Evolutionary conservation across 2,329 filamentous ascomycete species (phyloP).

Genomic region (Balansia obtecta): DNA sequence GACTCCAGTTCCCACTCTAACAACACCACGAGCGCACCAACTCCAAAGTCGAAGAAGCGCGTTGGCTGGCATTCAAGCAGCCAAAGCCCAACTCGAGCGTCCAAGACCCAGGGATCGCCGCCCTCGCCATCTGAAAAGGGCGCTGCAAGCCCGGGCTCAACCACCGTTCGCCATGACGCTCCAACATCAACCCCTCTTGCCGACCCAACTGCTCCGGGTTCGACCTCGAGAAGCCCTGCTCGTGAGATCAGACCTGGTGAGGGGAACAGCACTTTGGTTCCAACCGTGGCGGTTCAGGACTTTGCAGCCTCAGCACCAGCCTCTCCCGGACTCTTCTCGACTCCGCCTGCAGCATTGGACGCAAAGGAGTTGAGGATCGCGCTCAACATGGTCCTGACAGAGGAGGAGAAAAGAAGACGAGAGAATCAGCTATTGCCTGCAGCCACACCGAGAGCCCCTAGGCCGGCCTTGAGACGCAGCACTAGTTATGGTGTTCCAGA

Average conservation of each 20-base stretch:
- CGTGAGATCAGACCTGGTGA: neutral
- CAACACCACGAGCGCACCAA: conserved; percentile 13
- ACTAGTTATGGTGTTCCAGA: conserved; percentile 29
- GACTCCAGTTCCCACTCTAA: conserved; percentile 14
- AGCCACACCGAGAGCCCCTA: conserved; percentile 13
- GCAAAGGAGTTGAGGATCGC: conserved; percentile 25
- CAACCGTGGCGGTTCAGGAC: neutral
- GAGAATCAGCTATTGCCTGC: conserved; percentile 6
- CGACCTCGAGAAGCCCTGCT: neutral
- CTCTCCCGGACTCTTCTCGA: conserved; percentile 11
- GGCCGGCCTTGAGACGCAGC: conserved; percentile 28
- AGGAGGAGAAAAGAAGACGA: conserved; percentile 13
- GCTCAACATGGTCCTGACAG: conserved; percentile 25
- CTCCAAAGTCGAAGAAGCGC: conserved; percentile 27
- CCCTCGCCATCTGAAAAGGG: conserved; percentile 4
- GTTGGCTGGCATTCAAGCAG: conserved; percentile 25
- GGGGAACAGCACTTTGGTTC: neutral
- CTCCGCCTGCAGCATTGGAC: conserved; percentile 23
- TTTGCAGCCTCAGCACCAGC: neutral
- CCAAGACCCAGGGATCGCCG: conserved; percentile 5
- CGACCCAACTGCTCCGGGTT: neutral
- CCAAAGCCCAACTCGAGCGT: conserved; percentile 9
- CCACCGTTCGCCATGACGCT: neutral
- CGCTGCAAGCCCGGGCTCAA: conserved; percentile 10
- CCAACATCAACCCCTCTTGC: neutral